phyloP scores from a whole-genome alignment of 108 stramenopile species.

The Stephanodiscus minutulus region DNA sequence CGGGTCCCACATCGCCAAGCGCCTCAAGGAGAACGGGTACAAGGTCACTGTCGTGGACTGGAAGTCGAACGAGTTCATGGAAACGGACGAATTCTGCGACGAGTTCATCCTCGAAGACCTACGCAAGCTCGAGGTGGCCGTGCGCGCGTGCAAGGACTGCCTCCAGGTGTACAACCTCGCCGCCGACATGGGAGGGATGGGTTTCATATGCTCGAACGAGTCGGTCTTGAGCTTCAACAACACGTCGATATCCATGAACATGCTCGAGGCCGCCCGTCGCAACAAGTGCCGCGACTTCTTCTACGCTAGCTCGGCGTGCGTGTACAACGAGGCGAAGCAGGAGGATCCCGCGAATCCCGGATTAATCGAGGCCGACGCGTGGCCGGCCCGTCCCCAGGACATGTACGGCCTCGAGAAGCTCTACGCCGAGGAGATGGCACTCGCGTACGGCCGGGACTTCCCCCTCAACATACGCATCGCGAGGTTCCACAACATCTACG shows the following conservation, averaged over 20 bases:
- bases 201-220: constrained; percentile 98
- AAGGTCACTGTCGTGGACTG: constrained; percentile 94
- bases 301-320: constrained; percentile 96
- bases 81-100: constrained; percentile 94
- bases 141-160: constrained; percentile 93
- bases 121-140: constrained; percentile 93
- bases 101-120: constrained; percentile 95
- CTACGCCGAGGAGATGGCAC: constrained; percentile 98
- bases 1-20: constrained; percentile 96
- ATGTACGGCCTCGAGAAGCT: constrained; percentile 99
- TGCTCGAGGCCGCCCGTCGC: constrained; percentile 97
- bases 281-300: constrained; percentile 90
- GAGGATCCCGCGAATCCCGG: constrained; percentile 96
- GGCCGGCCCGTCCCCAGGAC: constrained; percentile 99
- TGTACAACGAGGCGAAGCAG: constrained; percentile 99
- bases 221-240: constrained; percentile 97
- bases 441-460: constrained; percentile 97
- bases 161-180: constrained; percentile 98
- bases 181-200: constrained; percentile 99
- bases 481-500: constrained; percentile 99
- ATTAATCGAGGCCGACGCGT: constrained; percentile 94
- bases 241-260: constrained; percentile 98
- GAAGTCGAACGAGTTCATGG: constrained; percentile 98
- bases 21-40: constrained; percentile 91
- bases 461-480: constrained; percentile 91